A percentile compares a stretch with the other conserved stretches of the same genome.
Conservation (phyloP, 2,329 filamentous ascomycete species). For the Nemania sp. region DNA sequence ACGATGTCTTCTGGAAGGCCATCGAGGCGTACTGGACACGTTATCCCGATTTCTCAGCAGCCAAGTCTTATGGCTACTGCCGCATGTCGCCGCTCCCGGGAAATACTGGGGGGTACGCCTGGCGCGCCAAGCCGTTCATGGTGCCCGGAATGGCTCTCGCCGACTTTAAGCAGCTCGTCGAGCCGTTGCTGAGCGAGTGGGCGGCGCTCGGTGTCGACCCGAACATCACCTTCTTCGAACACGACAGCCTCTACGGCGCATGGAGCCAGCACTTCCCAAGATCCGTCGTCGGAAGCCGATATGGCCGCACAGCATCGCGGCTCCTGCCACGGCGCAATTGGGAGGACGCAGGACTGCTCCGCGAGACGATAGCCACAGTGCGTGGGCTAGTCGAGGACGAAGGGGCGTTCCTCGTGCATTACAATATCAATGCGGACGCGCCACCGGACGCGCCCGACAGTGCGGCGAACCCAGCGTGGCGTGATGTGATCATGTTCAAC, state of each 20-base stretch:
- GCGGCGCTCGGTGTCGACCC: slow-evolving; percentile 16
- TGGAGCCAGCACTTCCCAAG: slow-evolving; percentile 56
- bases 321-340: slow-evolving; percentile 56
- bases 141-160: slow-evolving; percentile 52
- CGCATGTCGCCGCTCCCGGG: slow-evolving; percentile 38
- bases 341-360: slow-evolving; percentile 46
- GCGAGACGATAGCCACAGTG: not conserved
- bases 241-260: slow-evolving; percentile 47
- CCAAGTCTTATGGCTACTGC: slow-evolving; percentile 38
- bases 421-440: slow-evolving; percentile 40
- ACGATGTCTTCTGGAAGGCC: slow-evolving; percentile 46
- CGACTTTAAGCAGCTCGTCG: slow-evolving; percentile 51
- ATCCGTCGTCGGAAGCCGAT: slow-evolving; percentile 48
- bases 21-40: slow-evolving; percentile 50
- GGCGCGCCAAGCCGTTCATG: slow-evolving; percentile 49
- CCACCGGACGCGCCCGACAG: slow-evolving; percentile 36
- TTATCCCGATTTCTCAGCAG: not conserved
- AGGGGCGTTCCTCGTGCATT: slow-evolving; percentile 48
- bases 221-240: slow-evolving; percentile 36
- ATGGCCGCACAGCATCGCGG: slow-evolving; percentile 53
- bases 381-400: slow-evolving; percentile 32
- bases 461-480: slow-evolving; percentile 57
- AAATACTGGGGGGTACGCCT: slow-evolving; percentile 11
- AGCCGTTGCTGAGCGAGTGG: slow-evolving; percentile 45
- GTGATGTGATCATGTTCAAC: slow-evolving; percentile 52